Conservation (phyloP, 768 basidiomycete species). For the Pholiota microspora region DNA sequence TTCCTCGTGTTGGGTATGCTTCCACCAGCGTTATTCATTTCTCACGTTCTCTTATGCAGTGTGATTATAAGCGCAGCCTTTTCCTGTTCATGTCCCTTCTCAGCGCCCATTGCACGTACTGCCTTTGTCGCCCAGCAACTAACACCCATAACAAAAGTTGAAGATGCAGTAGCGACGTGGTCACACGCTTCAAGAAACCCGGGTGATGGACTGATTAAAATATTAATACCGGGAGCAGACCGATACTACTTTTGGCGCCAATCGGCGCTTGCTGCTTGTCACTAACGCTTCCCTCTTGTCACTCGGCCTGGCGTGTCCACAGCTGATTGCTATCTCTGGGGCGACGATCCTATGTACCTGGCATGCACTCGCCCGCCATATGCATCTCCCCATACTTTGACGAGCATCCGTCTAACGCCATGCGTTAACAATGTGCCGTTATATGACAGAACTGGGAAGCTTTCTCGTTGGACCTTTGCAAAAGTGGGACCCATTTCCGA, state of each 20-base stretch:
- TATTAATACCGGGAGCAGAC: slow-evolving; percentile 7
- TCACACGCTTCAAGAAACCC: slow-evolving; percentile 11
- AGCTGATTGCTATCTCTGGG: neutral
- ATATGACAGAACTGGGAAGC: neutral
- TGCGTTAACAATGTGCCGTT: neutral
- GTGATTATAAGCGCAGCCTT: neutral
- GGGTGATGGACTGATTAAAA: slow-evolving; percentile 7
- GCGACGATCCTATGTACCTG: neutral
- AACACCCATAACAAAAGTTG: neutral
- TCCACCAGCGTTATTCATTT: neutral
- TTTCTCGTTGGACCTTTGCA: neutral
- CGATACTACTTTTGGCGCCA: slow-evolving; percentile 17
- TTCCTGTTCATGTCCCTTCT: neutral
- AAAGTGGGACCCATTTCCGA: neutral
- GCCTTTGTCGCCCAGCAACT: neutral
- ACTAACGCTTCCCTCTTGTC: neutral
- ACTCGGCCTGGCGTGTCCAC: neutral
- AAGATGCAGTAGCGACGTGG: neutral
- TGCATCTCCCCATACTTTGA: neutral
- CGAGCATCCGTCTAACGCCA: neutral
- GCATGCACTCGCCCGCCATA: neutral
- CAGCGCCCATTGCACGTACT: neutral
- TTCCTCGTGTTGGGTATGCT: slow-evolving; percentile 9
- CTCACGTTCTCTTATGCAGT: neutral
- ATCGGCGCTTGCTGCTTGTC: slow-evolving; percentile 7